phyloP scores from a whole-genome alignment of 2,329 filamentous ascomycete genomes.

The Calonectria hongkongensis region DNA sequence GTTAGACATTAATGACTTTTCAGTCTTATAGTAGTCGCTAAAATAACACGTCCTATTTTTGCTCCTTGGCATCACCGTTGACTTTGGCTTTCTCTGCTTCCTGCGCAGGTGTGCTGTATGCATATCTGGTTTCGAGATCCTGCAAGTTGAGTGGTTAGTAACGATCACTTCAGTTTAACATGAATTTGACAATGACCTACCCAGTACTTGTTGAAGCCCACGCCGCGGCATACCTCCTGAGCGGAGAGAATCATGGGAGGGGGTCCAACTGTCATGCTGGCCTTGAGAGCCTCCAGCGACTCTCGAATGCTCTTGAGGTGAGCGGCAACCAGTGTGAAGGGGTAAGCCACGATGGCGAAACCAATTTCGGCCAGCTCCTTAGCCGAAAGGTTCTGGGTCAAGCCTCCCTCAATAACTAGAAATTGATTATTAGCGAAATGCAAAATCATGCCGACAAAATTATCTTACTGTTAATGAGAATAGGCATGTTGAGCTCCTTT shows the following conservation, averaged over 20 bases:
- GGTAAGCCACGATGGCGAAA: conserved; percentile 64
- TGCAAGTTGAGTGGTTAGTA: background rate
- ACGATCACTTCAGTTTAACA: too few species aligned
- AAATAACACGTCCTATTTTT: background rate
- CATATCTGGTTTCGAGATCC: conserved; percentile 2
- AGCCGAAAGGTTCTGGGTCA: conserved; percentile 59
- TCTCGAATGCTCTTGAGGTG: conserved; percentile 63
- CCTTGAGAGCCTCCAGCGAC: conserved; percentile 62
- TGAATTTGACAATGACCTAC: background rate
- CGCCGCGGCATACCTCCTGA: conserved; percentile 65
- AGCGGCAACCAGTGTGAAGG: conserved; percentile 65
- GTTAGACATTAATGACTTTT: too few species aligned
- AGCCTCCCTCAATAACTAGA: conserved; percentile 57
- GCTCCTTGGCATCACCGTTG: background rate
- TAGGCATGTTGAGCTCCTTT: conserved; percentile 62
- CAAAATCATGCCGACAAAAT: too few species aligned
- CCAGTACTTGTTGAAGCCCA: conserved; percentile 66
- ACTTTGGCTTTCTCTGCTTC: background rate
- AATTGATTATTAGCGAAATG: background rate
- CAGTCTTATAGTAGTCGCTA: too few species aligned
- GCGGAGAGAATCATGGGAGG: conserved; percentile 67
- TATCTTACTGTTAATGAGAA: conserved; percentile 61
- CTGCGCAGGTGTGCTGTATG: conserved; percentile 1
- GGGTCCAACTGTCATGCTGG: conserved; percentile 62
- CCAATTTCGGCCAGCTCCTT: conserved; percentile 61